These are phyloP conservation scores for Trypanosoma vivax DNA, from an alignment of 208 protist species.

Conservation along the genomic window DNA sequence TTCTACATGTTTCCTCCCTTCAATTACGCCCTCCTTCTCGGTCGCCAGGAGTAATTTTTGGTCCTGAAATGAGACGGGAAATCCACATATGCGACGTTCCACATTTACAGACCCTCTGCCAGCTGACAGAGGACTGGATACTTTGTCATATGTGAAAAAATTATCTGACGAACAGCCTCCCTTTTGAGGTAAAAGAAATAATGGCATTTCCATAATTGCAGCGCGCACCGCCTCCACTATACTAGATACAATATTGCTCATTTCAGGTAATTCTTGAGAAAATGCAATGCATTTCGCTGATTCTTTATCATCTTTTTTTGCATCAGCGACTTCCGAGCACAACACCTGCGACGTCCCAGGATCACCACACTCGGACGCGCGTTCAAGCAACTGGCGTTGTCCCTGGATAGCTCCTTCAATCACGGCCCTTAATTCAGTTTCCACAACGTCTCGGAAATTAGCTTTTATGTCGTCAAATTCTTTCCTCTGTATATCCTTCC, in stretches of 20 bases:
- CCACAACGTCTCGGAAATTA: constrained; percentile 37
- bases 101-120: not conserved
- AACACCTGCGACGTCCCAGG: not conserved
- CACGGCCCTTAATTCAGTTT: constrained; percentile 44
- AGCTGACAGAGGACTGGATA: not conserved
- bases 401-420: constrained; percentile 41
- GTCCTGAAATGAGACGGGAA: constrained; percentile 32
- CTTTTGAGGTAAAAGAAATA: constrained; percentile 38
- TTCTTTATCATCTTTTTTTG: constrained; percentile 4
- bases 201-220: constrained; percentile 56
- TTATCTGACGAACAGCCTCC: not conserved
- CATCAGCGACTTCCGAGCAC: not conserved
- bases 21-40: constrained; percentile 43
- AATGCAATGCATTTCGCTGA: not conserved
- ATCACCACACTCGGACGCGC: not conserved
- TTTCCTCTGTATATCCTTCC: constrained; percentile 27
- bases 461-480: constrained; percentile 38
- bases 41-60: constrained; percentile 44
- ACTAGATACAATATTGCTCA: constrained; percentile 42
- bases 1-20: constrained; percentile 46
- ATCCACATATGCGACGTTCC: constrained; percentile 1
- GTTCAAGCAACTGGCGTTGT: constrained; percentile 2
- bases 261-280: constrained; percentile 3
- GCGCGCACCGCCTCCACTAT: constrained; percentile 61
- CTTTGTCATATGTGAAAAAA: not conserved